Conservation (phyloP, 163 green algal genomes). For the Chlamydomonas reinhardtii region DNA sequence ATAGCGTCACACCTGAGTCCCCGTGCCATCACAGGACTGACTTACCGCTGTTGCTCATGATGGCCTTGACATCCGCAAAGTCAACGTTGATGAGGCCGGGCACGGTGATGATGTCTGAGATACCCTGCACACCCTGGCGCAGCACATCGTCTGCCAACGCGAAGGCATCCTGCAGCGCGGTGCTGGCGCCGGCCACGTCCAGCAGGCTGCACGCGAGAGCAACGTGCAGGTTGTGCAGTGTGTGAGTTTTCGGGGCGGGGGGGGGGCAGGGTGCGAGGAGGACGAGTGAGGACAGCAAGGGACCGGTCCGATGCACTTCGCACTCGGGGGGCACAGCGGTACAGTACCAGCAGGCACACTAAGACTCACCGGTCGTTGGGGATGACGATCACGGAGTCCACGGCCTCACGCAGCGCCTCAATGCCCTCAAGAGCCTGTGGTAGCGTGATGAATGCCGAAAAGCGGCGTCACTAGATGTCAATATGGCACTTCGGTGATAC, state of each 20-base stretch:
- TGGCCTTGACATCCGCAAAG: slow-evolving; percentile 95
- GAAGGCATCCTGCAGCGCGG: slow-evolving; percentile 93
- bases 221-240: no score
- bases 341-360: no score
- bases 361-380: slow-evolving; percentile 88
- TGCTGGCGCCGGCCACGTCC: slow-evolving; percentile 82
- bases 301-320: no score
- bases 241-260: no score
- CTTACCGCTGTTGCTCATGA: slow-evolving; percentile 88
- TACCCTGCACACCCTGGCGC: slow-evolving; percentile 94
- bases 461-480: no score
- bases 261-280: no score
- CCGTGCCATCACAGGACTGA: no score
- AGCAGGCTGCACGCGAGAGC: slow-evolving; percentile 74
- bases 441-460: no score
- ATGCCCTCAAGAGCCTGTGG: slow-evolving; percentile 80
- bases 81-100: slow-evolving; percentile 98
- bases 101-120: slow-evolving; percentile 98
- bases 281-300: no score
- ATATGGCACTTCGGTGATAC: no score
- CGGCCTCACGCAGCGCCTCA: slow-evolving; percentile 69
- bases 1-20: no score
- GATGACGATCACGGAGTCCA: slow-evolving; percentile 96
- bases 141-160: slow-evolving; percentile 93
- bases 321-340: no score